Percentiles rank a stretch among this genome's conserved stretches.
Evolutionary conservation across 441 rosid genomes (phyloP).

Genomic region (Croton setiger): DNA sequence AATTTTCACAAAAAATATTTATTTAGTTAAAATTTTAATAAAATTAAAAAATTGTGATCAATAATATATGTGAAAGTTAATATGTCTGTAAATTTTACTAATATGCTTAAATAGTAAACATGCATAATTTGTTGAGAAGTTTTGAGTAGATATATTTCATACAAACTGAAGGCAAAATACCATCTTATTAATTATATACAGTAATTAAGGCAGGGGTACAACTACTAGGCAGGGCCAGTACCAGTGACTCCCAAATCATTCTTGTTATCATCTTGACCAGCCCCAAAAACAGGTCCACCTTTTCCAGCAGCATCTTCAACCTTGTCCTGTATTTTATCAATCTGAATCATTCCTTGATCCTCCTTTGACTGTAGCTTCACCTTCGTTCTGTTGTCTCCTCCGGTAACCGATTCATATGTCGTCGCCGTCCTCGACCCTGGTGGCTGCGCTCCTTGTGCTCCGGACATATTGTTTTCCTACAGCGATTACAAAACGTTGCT

Average conservation of each 20-base stretch:
- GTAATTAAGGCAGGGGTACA: no score
- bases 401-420: conserved; percentile 36
- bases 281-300: conserved; percentile 49
- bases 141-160: no score
- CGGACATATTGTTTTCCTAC: conserved; percentile 34
- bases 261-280: conserved; percentile 30
- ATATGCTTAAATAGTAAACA: no score
- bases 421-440: conserved; percentile 46
- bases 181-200: no score
- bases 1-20: no score
- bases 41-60: no score
- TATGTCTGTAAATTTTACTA: no score
- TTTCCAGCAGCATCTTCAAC: conserved; percentile 41
- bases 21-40: no score
- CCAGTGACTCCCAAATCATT: conserved; percentile 41
- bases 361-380: conserved; percentile 32
- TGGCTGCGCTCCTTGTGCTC: conserved; percentile 57
- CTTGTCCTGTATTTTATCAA: conserved; percentile 40
- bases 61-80: no score
- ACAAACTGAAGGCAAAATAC: no score
- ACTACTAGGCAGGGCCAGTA: conserved; percentile 16
- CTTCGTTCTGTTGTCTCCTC: conserved; percentile 37
- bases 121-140: no score
- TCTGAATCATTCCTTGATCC: conserved; percentile 38
- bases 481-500: neutral